Percentiles rank a stretch among this genome's conserved stretches.
Evolutionary conservation across 2,329 filamentous ascomycete genomes (phyloP).

Genomic region (Spiromastix sp.): DNA sequence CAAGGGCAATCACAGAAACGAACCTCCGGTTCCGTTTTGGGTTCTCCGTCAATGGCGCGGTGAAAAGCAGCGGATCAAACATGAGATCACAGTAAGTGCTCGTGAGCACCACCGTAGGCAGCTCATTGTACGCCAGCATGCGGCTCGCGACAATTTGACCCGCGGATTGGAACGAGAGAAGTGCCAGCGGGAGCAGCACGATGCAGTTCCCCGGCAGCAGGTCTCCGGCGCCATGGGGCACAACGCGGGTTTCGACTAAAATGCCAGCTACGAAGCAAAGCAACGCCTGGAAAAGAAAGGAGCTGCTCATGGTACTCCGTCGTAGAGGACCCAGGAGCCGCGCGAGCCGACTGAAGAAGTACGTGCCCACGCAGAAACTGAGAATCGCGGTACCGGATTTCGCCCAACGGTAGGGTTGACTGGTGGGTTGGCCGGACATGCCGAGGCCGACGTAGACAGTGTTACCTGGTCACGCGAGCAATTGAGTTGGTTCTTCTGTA

Average conservation of each 20-base stretch:
- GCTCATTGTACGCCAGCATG: conserved; percentile 14
- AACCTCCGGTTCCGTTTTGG: conserved; percentile 11
- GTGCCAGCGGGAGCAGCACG: conserved; percentile 15
- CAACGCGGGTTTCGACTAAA: conserved; percentile 12
- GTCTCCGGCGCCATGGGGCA: conserved; percentile 10
- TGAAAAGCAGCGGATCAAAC: conserved; percentile 13
- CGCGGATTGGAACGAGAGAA: conserved; percentile 18
- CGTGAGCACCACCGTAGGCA: conserved; percentile 21
- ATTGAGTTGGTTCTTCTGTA: too few species aligned
- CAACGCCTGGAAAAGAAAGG: conserved; percentile 16
- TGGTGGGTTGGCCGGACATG: conserved; percentile 15
- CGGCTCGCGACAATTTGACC: conserved; percentile 18
- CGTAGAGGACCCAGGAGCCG: conserved; percentile 13
- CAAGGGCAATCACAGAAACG: background rate
- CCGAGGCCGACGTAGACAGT: conserved; percentile 19
- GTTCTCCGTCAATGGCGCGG: conserved; percentile 13
- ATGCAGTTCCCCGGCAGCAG: conserved; percentile 5
- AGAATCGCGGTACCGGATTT: conserved; percentile 19
- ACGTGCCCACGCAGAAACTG: conserved; percentile 16
- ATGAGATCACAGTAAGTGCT: conserved; percentile 17
- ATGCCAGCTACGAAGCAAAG: conserved; percentile 14
- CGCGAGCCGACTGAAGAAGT: conserved; percentile 17
- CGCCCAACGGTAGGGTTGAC: conserved; percentile 15
- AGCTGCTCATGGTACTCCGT: conserved; percentile 14
- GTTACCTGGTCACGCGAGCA: conserved; percentile 14